Evolutionary conservation across 352 stramenopile genomes (phyloP).

Genomic region (Phytophthora niederhauseri): DNA sequence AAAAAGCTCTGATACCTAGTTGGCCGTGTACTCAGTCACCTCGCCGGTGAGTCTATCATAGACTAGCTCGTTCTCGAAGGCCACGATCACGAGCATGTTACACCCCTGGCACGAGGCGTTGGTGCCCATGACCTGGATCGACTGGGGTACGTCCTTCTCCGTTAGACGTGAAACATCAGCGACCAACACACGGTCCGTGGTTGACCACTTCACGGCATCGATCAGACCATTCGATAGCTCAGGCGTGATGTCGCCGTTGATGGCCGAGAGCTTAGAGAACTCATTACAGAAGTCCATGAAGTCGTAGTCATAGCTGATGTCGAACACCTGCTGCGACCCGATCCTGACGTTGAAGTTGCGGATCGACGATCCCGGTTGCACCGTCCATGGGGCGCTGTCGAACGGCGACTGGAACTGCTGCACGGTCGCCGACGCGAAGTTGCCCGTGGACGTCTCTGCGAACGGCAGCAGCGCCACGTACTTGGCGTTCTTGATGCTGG

Average conservation of each 20-base stretch:
- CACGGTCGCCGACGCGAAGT: constrained; percentile 1
- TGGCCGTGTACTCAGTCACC: too few relatives aligned
- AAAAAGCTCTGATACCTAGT: too few relatives aligned
- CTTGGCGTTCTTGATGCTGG: too few relatives aligned
- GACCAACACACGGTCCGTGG: background rate
- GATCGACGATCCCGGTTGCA: background rate
- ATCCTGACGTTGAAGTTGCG: constrained; percentile 4
- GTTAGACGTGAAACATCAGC: too few relatives aligned
- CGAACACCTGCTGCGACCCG: background rate
- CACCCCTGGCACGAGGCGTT: too few relatives aligned
- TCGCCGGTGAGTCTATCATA: too few relatives aligned
- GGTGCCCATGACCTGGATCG: too few relatives aligned
- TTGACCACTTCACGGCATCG: background rate
- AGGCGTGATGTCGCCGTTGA: constrained; percentile 4
- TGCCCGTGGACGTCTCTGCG: too few relatives aligned
- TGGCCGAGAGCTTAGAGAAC: background rate
- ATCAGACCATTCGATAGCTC: background rate
- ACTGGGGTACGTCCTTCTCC: too few relatives aligned
- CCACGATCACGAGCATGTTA: too few relatives aligned
- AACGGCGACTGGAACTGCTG: constrained; percentile 9
- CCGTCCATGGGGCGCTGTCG: constrained; percentile 1
- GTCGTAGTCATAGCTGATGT: constrained; percentile 2
- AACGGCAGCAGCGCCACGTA: too few relatives aligned
- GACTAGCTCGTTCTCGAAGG: too few relatives aligned
- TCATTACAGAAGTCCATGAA: constrained; percentile 4